Conservation (phyloP, 1,139 yeast genomes). For the Debaryomycetaceae sp. region DNA sequence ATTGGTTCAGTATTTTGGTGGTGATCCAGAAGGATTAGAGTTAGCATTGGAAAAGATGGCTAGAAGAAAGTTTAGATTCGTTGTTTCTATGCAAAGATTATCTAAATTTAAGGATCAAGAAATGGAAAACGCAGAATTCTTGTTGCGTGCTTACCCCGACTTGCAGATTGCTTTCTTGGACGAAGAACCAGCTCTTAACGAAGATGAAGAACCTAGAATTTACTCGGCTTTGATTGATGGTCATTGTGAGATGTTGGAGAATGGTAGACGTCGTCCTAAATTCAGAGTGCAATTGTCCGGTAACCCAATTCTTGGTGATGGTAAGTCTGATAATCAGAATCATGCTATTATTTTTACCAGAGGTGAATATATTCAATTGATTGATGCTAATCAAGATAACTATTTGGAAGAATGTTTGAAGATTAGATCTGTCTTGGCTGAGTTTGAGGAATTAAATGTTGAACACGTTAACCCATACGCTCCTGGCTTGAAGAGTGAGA, state of each 20-base stretch:
- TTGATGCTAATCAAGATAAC: conserved; percentile 98
- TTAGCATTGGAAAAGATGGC: conserved; percentile 98
- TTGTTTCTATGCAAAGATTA: conserved; percentile 98
- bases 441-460: conserved; percentile 91
- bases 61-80: conserved; percentile 95
- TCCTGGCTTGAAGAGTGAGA: conserved; percentile 48
- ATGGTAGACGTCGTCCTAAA: conserved; percentile 98
- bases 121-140: conserved; percentile 96
- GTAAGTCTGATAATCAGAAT: conserved; percentile 98
- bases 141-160: conserved; percentile 97
- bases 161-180: conserved; percentile 97
- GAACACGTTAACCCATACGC: conserved; percentile 84
- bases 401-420: conserved; percentile 97
- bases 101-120: conserved; percentile 96
- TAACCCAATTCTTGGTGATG: conserved; percentile 98
- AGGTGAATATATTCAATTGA: conserved; percentile 97
- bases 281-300: conserved; percentile 97
- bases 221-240: conserved; percentile 97
- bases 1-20: conserved; percentile 97
- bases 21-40: conserved; percentile 94
- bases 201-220: conserved; percentile 97
- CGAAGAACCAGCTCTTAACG: conserved; percentile 84
- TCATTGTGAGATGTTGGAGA: conserved; percentile 95
- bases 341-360: conserved; percentile 96
- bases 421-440: conserved; percentile 95